Base-by-base conservation (phyloP, 148 eudicot genomes). In the Rhododendron griersonianum region DNA sequence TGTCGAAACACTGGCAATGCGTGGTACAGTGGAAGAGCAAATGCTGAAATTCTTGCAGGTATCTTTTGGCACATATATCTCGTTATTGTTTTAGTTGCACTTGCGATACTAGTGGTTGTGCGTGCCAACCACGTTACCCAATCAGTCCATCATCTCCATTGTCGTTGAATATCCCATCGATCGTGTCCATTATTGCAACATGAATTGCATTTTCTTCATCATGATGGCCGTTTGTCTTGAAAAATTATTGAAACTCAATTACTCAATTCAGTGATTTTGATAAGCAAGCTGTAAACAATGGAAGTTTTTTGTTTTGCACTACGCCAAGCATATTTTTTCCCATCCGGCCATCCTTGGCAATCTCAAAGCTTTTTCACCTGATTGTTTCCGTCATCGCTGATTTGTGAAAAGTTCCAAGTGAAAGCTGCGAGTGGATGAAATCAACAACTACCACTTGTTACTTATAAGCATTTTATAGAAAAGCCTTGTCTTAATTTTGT, bases 11-110 rank as follows among this genome's bases (percentile, higher is more conserved):
- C 87, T 97, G 87, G 99, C 98, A 61, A 97, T 97, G 99, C 91
- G 87, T 84, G 98, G 98, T 85, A 97, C 99, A 82, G 94, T 97
- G 87, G 99, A 97, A 91, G 96, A 95, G 91, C 98, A 95, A 89
- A 97, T 97, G 99, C 78, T 97, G 89, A 92, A 90, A 84, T 95
- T 97, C 87, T 91, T 97, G 89, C 96, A 96, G 99, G 99, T 97
- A 78, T 18, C 13, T 65, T 25, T 71, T 23, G 30, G 76, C 39
- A 71, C 39, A 71, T 30, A 61, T 39, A 2, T 21, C 6, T 53
- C 16, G 11, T 4, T 21, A 21, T 21, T 67, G 11, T 65, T 23
- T 41, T n/a, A 4, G 80, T 53, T 80, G 65, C 51, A 59, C 45
- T 7, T 57, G 11, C 23, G 45, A 39, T 74, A 10, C 73, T 65